Conservation (phyloP, 441 rosid species). For the Gossypium schwendimanii region DNA sequence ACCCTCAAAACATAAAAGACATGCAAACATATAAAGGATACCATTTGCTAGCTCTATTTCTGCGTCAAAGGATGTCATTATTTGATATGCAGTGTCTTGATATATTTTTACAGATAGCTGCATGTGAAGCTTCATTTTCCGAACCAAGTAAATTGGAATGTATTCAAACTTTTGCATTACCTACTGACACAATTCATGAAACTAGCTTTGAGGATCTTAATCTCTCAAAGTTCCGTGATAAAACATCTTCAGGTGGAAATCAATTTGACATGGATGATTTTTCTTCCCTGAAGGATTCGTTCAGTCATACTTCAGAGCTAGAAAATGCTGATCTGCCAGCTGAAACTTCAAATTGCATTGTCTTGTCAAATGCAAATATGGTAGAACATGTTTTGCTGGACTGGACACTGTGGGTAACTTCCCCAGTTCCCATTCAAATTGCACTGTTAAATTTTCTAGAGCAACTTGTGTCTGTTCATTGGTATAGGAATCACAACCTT, state of each 20-base stretch:
- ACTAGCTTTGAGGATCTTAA: constrained; percentile 77
- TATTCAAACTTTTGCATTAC: constrained; percentile 36
- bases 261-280: constrained; percentile 94
- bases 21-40: constrained; percentile 96
- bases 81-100: constrained; percentile 99
- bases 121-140: constrained; percentile 98
- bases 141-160: constrained; percentile 77
- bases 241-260: constrained; percentile 83
- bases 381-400: constrained; percentile 99
- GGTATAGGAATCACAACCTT: constrained; percentile 99
- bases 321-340: constrained; percentile 71
- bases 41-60: constrained; percentile 94
- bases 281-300: constrained; percentile 82
- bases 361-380: constrained; percentile 96
- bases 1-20: constrained; percentile 92
- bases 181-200: constrained; percentile 52
- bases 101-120: constrained; percentile 95
- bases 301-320: constrained; percentile 91
- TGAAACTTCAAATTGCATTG: constrained; percentile 96
- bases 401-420: constrained; percentile 98
- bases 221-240: constrained; percentile 82
- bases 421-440: constrained; percentile 93
- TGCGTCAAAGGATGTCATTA: constrained; percentile 79
- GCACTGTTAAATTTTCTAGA: constrained; percentile 93
- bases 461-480: constrained; percentile 97